Evolutionary conservation across 352 stramenopile species (phyloP).

Genomic region (Albugo laibachii): DNA sequence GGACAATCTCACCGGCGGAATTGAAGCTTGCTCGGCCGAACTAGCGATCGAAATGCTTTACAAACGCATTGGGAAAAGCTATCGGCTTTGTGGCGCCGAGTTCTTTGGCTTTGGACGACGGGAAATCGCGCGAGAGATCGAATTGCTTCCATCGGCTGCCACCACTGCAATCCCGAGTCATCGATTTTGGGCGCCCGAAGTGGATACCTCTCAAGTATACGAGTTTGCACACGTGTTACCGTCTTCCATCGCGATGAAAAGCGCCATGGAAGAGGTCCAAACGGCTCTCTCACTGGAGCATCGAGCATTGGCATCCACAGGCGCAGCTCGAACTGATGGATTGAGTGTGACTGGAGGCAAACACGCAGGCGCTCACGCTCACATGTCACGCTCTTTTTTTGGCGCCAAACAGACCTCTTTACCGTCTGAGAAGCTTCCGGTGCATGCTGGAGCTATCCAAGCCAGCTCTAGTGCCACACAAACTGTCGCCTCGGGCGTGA

Average conservation of each 20-base stretch:
- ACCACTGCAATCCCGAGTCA: conserved; percentile 28
- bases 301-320: too few relatives aligned
- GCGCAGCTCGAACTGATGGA: too few relatives aligned
- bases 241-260: too few relatives aligned
- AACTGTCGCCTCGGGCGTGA: conserved; percentile 6
- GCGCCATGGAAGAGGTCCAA: too few relatives aligned
- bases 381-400: too few relatives aligned
- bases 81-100: conserved; percentile 42
- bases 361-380: too few relatives aligned
- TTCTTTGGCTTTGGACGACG: conserved; percentile 72
- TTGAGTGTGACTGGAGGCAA: too few relatives aligned
- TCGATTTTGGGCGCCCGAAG: conserved; percentile 19
- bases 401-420: too few relatives aligned
- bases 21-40: conserved; percentile 34
- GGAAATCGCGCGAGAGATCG: conserved; percentile 39
- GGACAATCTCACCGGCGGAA: conserved; percentile 40
- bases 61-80: conserved; percentile 64
- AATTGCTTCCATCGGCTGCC: conserved; percentile 45
- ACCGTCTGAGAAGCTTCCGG: too few relatives aligned
- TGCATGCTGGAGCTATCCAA: too few relatives aligned
- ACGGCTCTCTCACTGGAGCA: too few relatives aligned
- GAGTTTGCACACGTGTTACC: conserved; percentile 11
- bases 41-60: conserved; percentile 51
- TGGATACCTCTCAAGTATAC: conserved; percentile 11
- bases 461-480: too few relatives aligned